Evolutionary conservation across 768 basidiomycete genomes (phyloP).

Genomic region (Dendrothele bispora): DNA sequence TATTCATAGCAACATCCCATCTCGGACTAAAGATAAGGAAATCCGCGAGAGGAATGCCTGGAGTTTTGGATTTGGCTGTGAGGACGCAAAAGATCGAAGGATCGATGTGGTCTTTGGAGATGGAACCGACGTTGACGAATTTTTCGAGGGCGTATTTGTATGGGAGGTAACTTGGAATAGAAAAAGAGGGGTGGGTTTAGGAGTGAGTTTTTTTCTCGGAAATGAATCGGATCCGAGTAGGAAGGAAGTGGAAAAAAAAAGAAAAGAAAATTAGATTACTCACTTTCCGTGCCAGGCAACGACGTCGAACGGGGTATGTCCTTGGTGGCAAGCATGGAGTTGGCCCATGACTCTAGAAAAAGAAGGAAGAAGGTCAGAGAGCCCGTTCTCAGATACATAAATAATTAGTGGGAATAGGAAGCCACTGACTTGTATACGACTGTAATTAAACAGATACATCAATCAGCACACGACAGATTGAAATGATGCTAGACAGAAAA

Average conservation of each 20-base stretch:
- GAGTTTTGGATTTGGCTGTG: slow-evolving; percentile 61
- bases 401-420: neutral
- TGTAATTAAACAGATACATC: slow-evolving; percentile 11
- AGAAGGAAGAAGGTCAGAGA: neutral
- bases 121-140: slow-evolving; percentile 62
- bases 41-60: slow-evolving; percentile 58
- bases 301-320: slow-evolving; percentile 71
- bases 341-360: slow-evolving; percentile 49
- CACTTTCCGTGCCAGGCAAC: slow-evolving; percentile 73
- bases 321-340: slow-evolving; percentile 52
- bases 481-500: neutral
- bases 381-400: neutral
- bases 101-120: slow-evolving; percentile 69
- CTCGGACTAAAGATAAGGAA: slow-evolving; percentile 64
- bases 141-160: slow-evolving; percentile 69
- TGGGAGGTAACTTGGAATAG: slow-evolving; percentile 50
- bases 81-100: slow-evolving; percentile 70
- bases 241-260: neutral
- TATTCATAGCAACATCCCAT: slow-evolving; percentile 61
- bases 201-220: neutral
- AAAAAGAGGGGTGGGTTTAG: neutral
- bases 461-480: neutral
- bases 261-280: slow-evolving; percentile 15
- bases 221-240: neutral
- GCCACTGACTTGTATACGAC: slow-evolving; percentile 48